Base-by-base conservation (phyloP, 306 rosid genomes). In the Rosa persica region DNA sequence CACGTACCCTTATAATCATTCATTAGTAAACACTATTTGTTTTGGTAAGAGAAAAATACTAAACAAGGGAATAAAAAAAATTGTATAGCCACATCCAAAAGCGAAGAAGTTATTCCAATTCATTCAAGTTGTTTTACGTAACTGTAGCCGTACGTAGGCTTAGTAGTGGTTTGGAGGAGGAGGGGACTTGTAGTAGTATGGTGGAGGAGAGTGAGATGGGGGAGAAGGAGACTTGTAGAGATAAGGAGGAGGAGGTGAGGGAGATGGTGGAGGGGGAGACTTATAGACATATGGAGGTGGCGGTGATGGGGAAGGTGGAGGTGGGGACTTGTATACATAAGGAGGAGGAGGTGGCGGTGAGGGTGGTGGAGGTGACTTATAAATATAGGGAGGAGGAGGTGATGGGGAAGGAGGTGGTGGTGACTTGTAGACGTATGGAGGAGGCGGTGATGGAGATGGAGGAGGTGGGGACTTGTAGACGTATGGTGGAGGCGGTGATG, bases 241-340 rank as follows among this genome's bases (percentile, higher is more conserved):
- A 23, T 51, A 66, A 0, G 74, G 79, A 0, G 75, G 78, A 0
- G 75, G 73, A 0, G 74, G 81, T 20, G n/a, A n/a, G n/a, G n/a
- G n/a, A n/a, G 69, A 48, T 15, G 85, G 74, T 10, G 85, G 81
- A 0, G 86, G 86, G 1, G 77, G 66, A 13, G 77, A 73, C 12
- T 49, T 73, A 22, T 73, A 73, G 2, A 36, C 17, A 42, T 73
- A 74, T 0, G 75, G 67, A 0, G 75, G 78, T 0, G 77, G 84
- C 0, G 81, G 85, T 51, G 6, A 77, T 12, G 79, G 77, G 0
- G 81, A 57, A 0, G 84, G 77, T 25, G 82, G 74, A 15, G 57
- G 57, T 0, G 79, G 79, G 0, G 40, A 66, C 0, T 15, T 72
- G 85, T 1, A 81, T 68, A 0, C 80, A 67, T 65, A 40, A 1